Evolutionary conservation across 129 eudicot species (phyloP), one percentile per base, ranked within the genome.

Genomic region (Smallanthus sonchifolius): DNA sequence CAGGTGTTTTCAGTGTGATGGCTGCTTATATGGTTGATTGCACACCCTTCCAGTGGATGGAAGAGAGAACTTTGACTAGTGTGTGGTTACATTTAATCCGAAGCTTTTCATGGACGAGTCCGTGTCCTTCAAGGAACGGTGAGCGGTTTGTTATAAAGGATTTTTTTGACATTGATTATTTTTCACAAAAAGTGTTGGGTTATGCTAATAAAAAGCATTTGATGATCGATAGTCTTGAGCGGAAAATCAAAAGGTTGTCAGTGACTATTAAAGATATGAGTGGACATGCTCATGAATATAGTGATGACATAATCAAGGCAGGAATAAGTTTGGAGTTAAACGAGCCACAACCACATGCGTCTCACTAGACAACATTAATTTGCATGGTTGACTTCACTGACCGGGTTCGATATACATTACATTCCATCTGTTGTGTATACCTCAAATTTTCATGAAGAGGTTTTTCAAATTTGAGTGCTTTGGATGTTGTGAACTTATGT

Each of bases 1-100:
- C 60, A 54, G 69, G 69, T 0, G 7, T 64, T 64, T 8, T 64
- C 14, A n/a, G 69, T 64, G 14, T 64, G 69, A 64, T 64, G 47
- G 1, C 48, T 64, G 30, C 11, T 16, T 37, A 0, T 64, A 38
- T 64, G 44, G 69, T 6, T 36, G 47, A 38, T 34, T 2, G 1
- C 13, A 0, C 0, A 6, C 6, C 5, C 69, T 37, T 37, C 7
- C 47, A 7, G 20, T 1, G 5, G 48, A 64, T 64, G 34, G 30
- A 15, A 64, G 5, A n/a, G 8, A 14, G 2, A 8, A n/a, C 32
- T 36, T 64, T 37, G 45, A 37, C 9, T 64, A n/a, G 5, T n/a
- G 17, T 64, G 10, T 37, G 69, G 69, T 16, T 16, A 36, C 30
- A n/a, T 7, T 64, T 64, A 37, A n/a, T 38, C 48, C 30, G 4